Conservation (phyloP, 2,329 filamentous ascomycete species). For the Arthrobotrys iridis region DNA sequence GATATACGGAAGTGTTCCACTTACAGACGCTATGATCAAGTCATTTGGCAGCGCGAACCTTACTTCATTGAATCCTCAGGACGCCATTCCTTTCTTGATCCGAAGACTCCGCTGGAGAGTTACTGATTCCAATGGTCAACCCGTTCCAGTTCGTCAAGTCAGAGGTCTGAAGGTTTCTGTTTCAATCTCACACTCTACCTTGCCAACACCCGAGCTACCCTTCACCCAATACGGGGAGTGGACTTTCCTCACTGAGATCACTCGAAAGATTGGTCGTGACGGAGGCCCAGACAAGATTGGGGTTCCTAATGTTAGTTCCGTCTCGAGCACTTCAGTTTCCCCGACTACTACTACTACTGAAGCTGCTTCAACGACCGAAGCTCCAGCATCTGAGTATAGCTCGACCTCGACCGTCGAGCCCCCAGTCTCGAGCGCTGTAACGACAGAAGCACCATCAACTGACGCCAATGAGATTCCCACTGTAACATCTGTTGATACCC, state of each 20-base stretch:
- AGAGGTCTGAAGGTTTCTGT: conserved; percentile 28
- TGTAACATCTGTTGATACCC: neutral
- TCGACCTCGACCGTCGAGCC: neutral
- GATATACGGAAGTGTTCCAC: conserved; percentile 62
- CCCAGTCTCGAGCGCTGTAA: neutral
- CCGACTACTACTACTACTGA: neutral
- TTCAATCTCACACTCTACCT: conserved; percentile 12
- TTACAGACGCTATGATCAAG: conserved; percentile 61
- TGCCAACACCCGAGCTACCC: conserved; percentile 12
- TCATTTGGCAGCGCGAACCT: conserved; percentile 58
- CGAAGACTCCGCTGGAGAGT: conserved; percentile 60
- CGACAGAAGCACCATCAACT: neutral
- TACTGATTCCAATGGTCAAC: conserved; percentile 18
- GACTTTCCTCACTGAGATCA: conserved; percentile 38
- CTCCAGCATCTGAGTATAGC: neutral
- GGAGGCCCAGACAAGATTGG: conserved; percentile 45
- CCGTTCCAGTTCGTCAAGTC: neutral
- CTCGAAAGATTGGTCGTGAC: conserved; percentile 34
- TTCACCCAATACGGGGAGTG: conserved; percentile 32
- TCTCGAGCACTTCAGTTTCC: neutral
- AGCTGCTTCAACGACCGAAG: neutral
- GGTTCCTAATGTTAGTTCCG: neutral
- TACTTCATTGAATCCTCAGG: conserved; percentile 58
- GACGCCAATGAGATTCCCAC: neutral
- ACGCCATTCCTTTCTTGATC: conserved; percentile 59